Conservation (phyloP, 2,329 filamentous ascomycete genomes). For the Botryotinia globosa region DNA sequence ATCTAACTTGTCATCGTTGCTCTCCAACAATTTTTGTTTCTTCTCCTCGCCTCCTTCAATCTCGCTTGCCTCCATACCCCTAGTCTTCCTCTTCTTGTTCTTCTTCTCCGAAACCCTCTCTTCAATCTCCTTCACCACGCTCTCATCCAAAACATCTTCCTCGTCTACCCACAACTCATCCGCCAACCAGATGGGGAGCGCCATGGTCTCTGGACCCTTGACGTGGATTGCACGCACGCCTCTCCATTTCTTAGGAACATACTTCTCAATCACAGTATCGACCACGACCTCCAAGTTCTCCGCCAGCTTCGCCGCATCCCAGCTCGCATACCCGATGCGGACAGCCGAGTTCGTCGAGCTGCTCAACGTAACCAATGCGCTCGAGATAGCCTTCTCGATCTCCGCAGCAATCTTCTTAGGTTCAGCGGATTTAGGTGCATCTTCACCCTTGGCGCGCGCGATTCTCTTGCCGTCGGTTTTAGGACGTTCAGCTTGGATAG, state of each 20-base stretch:
- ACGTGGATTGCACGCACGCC: constrained; percentile 83
- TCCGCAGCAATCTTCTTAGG: constrained; percentile 67
- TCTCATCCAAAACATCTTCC: constrained; percentile 65
- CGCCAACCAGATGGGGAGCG: constrained; percentile 91
- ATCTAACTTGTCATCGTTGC: constrained; percentile 39
- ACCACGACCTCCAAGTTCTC: constrained; percentile 78
- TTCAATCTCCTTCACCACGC: constrained; percentile 38
- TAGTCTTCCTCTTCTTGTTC: constrained; percentile 23
- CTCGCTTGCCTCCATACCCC: constrained; percentile 10
- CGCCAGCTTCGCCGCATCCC: constrained; percentile 70
- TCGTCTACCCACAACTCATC: constrained; percentile 86
- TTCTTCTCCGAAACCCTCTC: constrained; percentile 14
- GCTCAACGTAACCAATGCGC: constrained; percentile 77
- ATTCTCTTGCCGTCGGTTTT: constrained; percentile 59
- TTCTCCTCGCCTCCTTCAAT: constrained; percentile 39
- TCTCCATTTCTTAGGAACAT: constrained; percentile 81
- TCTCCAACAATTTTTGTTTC: constrained; percentile 36
- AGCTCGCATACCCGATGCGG: constrained; percentile 72
- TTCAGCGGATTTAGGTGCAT: constrained; percentile 46
- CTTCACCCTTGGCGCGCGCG: constrained; percentile 51
- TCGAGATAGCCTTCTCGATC: constrained; percentile 71
- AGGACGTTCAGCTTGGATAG: constrained; percentile 60
- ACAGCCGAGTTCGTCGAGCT: constrained; percentile 78
- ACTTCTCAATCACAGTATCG: constrained; percentile 68
- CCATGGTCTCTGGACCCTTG: constrained; percentile 84